Percentiles rank a stretch among this genome's conserved stretches.
Evolutionary conservation across 1,284 basidiomycete species (phyloP).

Genomic region (Laetiporus sulphureus): DNA sequence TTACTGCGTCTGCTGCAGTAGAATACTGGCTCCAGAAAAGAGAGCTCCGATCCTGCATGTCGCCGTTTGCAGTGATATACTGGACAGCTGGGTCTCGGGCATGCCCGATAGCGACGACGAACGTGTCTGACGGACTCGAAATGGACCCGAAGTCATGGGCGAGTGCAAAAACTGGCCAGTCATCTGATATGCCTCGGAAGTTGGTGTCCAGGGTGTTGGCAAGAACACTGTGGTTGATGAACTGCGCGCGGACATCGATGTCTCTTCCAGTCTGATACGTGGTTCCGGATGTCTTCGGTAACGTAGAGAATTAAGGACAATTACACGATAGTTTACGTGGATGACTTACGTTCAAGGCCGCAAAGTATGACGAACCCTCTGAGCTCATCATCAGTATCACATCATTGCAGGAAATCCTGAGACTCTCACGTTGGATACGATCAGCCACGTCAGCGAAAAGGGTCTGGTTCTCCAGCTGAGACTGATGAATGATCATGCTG

Average conservation of each 20-base stretch:
- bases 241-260: slow-evolving; percentile 21
- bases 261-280: slow-evolving; percentile 49
- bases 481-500: slow-evolving; percentile 46
- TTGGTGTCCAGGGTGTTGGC: slow-evolving; percentile 25
- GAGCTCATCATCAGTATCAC: slow-evolving; percentile 4
- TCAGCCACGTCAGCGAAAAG: slow-evolving; percentile 47
- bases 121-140: slow-evolving; percentile 15
- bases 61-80: slow-evolving; percentile 14
- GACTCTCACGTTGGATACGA: slow-evolving; percentile 49
- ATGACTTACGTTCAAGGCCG: slow-evolving; percentile 37
- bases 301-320: slow-evolving; percentile 3
- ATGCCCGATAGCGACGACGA: slow-evolving; percentile 28
- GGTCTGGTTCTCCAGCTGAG: slow-evolving; percentile 42
- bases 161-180: slow-evolving; percentile 25
- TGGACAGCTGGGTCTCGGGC: slow-evolving; percentile 26
- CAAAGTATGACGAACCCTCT: slow-evolving; percentile 66
- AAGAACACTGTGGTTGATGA: slow-evolving; percentile 25
- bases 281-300: slow-evolving; percentile 34
- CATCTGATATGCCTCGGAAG: slow-evolving; percentile 25
- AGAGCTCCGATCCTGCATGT: slow-evolving; percentile 12
- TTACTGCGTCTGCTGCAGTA: slow-evolving; percentile 9
- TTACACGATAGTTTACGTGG: neutral
- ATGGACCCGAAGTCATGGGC: slow-evolving; percentile 27
- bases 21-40: slow-evolving; percentile 16
- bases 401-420: neutral